Conservation (phyloP, 805 yeast genomes). For the Maudiozyma turicensis region DNA sequence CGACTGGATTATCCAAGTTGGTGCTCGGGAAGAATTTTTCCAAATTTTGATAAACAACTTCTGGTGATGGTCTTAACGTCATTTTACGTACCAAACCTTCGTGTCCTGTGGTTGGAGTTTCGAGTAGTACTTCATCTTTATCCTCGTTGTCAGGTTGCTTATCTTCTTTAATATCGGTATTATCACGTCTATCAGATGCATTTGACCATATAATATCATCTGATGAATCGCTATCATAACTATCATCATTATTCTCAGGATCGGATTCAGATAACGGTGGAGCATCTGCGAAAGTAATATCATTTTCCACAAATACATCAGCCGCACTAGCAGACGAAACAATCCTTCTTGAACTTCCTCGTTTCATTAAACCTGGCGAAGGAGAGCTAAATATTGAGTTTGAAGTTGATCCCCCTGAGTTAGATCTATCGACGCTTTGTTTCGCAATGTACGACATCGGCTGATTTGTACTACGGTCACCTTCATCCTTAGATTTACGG, state of each 20-base stretch:
- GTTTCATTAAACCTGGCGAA: slow-evolving; percentile 18
- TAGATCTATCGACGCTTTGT: slow-evolving; percentile 16
- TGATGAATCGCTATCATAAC: slow-evolving; percentile 19
- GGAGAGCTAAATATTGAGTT: slow-evolving; percentile 16
- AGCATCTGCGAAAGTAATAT: slow-evolving; percentile 63
- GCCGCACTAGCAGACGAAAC: slow-evolving; percentile 30
- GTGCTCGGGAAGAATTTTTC: slow-evolving; percentile 90
- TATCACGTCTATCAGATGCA: not conserved
- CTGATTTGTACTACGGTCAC: slow-evolving; percentile 6
- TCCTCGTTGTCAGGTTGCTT: not conserved
- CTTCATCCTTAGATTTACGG: slow-evolving; percentile 8
- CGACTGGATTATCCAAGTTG: slow-evolving; percentile 83
- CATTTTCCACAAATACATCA: slow-evolving; percentile 61
- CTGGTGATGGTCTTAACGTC: slow-evolving; percentile 91
- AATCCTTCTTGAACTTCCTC: slow-evolving; percentile 27
- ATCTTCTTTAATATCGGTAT: not conserved
- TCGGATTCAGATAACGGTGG: slow-evolving; percentile 49
- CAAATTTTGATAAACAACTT: slow-evolving; percentile 81
- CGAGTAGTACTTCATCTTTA: not conserved
- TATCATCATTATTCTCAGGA: slow-evolving; percentile 21
- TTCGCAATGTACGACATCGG: slow-evolving; percentile 8
- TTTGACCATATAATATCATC: slow-evolving; percentile 21
- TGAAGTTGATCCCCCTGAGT: slow-evolving; percentile 6
- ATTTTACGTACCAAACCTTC: slow-evolving; percentile 29
- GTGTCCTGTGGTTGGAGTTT: slow-evolving; percentile 1